Conservation (phyloP, 1,284 basidiomycete genomes). For the Pisolithus thermaeus region DNA sequence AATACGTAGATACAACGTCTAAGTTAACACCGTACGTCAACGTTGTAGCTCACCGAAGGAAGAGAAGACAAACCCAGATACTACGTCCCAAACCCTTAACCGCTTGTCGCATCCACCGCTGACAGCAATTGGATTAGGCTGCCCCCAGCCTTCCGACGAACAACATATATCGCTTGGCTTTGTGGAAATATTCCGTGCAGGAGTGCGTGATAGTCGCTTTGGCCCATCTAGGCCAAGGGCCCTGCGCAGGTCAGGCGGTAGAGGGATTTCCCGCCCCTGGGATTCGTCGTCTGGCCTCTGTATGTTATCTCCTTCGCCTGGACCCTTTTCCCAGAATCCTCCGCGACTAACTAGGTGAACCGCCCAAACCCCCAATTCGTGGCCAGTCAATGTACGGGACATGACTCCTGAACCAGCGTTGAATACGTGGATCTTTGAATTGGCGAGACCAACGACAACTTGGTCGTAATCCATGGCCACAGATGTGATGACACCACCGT, state of each 20-base stretch:
- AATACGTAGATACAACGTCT: constrained; percentile 79
- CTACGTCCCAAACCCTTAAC: constrained; percentile 88
- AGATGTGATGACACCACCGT: constrained; percentile 80
- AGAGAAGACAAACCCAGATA: constrained; percentile 58
- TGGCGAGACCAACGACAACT: constrained; percentile 89
- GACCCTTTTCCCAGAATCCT: constrained; percentile 33
- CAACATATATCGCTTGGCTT: constrained; percentile 62
- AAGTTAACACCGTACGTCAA: constrained; percentile 5
- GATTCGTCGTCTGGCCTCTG: constrained; percentile 6
- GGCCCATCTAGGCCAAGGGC: constrained; percentile 24
- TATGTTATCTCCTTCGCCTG: constrained; percentile 8
- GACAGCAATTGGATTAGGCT: constrained; percentile 71
- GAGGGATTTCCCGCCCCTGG: constrained; percentile 18
- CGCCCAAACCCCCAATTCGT: constrained; percentile 90
- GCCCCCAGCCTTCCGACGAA: constrained; percentile 53
- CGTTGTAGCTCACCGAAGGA: background rate
- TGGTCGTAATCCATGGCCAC: constrained; percentile 81
- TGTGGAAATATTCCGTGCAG: constrained; percentile 6
- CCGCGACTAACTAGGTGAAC: constrained; percentile 65
- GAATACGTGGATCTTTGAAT: constrained; percentile 85
- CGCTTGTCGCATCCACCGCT: constrained; percentile 90
- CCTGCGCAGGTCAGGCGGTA: constrained; percentile 23
- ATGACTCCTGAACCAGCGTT: constrained; percentile 76
- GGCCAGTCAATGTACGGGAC: constrained; percentile 75
- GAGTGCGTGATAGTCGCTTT: constrained; percentile 12